Evolutionary conservation across 805 yeast genomes (phyloP), one percentile per base, ranked within the genome.

Genomic region (Huiozyma naganishii): DNA sequence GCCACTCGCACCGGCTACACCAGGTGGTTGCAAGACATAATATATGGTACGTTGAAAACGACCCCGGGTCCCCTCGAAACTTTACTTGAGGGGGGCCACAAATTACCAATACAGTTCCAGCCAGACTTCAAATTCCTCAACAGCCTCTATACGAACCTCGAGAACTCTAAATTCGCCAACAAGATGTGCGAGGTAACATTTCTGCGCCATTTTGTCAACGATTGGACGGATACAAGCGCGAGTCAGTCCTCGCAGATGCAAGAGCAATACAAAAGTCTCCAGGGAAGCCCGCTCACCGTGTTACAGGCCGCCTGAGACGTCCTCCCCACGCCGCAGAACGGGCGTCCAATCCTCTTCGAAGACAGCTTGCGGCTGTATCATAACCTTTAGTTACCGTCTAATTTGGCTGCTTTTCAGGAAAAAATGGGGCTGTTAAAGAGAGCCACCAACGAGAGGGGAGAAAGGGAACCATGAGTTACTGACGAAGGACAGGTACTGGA

Each of bases 211-310:
- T 59, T 59, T 41, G 49, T 57, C 23, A 49, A 49, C 30, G 48
- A 52, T 17, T 59, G 62, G 62, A 41, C 46, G 3, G 59, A 57
- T 37, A 36, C n/a, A 35, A 40, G 23, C 9, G 42, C 6, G 17
- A 12, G 37, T 8, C 13, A 34, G 12, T 17, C 27, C 17, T 13
- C 17, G 9, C 8, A 9, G 12, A 34, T 10, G 9, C 10, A 9
- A 28, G 3, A 17, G 27, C 6, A 39, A 29, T 32, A 36, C 30
- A 12, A 17, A 32, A 37, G 13, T n/a, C 33, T 38, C 13, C 17
- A 34, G 27, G 12, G 13, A 17, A 34, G 37, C 37, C 10, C 10
- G 9, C 27, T 34, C 9, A 34, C 9, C 9, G 11, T 34, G 37
- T 34, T 34, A 17, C 37, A 34, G 10, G 10, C 23, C 23, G 23